phyloP scores from a whole-genome alignment of 1,139 yeast species.

The Candida pseudocylindracea region DNA sequence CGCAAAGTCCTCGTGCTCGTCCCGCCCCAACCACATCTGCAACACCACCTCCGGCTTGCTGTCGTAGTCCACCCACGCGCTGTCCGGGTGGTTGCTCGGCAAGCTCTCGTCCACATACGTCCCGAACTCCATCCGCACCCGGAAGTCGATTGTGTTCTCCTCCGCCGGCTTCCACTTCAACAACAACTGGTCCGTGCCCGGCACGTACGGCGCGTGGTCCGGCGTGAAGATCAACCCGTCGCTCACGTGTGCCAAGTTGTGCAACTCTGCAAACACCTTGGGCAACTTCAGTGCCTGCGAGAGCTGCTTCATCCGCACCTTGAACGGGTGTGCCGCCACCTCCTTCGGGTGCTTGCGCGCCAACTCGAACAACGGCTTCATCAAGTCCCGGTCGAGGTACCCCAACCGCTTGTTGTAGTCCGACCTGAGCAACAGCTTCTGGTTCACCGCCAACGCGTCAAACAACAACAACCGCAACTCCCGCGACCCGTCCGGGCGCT shows the following conservation, averaged over 20 bases:
- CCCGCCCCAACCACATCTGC: conserved; percentile 62
- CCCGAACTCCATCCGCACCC: conserved; percentile 46
- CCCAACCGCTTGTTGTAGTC: conserved; percentile 68
- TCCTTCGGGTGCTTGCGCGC: conserved; percentile 50
- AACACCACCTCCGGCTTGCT: conserved; percentile 45
- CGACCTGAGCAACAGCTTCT: conserved; percentile 42
- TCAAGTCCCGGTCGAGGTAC: conserved; percentile 62
- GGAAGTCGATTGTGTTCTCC: conserved; percentile 84
- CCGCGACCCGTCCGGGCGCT: conserved; percentile 21
- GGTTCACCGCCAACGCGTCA: conserved; percentile 76
- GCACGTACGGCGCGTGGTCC: conserved; percentile 65
- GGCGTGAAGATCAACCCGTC: conserved; percentile 93
- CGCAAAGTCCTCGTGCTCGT: conserved; percentile 40
- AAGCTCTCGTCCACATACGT: conserved; percentile 43
- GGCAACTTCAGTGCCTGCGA: conserved; percentile 30
- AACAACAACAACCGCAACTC: conserved; percentile 60
- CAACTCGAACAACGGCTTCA: conserved; percentile 58
- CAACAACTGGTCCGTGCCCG: conserved; percentile 68
- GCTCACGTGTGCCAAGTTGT: conserved; percentile 61
- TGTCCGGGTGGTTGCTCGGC: conserved; percentile 50
- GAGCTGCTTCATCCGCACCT: conserved; percentile 65
- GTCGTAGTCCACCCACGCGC: conserved; percentile 65
- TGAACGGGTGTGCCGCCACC: conserved; percentile 59
- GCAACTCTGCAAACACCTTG: conserved; percentile 4
- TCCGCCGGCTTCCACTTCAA: conserved; percentile 96